Conservation (phyloP, 176 grass and related monocot species). For the Carex pumila region DNA sequence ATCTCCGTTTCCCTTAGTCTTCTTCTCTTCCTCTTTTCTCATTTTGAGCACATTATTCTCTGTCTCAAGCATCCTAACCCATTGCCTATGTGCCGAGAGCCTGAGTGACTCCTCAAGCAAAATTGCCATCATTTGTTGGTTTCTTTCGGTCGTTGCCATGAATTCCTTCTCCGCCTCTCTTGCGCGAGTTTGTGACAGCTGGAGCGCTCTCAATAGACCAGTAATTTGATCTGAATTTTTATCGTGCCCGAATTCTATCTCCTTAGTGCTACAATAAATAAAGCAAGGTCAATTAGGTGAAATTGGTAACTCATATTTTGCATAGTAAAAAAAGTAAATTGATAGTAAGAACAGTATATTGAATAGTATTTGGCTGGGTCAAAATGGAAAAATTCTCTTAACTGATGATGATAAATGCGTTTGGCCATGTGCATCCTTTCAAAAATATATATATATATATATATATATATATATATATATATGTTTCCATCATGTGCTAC, state of each 20-base stretch:
- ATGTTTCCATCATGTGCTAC: background rate
- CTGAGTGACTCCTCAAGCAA: slow-evolving; percentile 58
- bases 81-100: slow-evolving; percentile 75
- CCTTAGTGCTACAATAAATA: background rate
- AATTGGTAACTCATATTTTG: background rate
- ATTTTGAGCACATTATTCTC: slow-evolving; percentile 54
- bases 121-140: slow-evolving; percentile 42
- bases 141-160: slow-evolving; percentile 32
- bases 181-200: slow-evolving; percentile 86
- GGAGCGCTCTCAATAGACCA: slow-evolving; percentile 59
- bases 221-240: slow-evolving; percentile 28
- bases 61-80: slow-evolving; percentile 73
- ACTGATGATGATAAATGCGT: background rate
- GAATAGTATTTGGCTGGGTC: background rate
- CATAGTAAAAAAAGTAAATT: background rate
- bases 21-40: slow-evolving; percentile 3
- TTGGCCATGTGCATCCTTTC: background rate
- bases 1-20: background rate
- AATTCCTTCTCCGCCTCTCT: slow-evolving; percentile 71
- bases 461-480: background rate
- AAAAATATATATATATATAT: too few relatives aligned
- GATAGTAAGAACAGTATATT: background rate
- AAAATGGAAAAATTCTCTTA: background rate
- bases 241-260: background rate
- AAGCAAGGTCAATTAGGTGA: background rate